phyloP scores from a whole-genome alignment of 2,329 filamentous ascomycete species.

The Ustilaginoidea virens region DNA sequence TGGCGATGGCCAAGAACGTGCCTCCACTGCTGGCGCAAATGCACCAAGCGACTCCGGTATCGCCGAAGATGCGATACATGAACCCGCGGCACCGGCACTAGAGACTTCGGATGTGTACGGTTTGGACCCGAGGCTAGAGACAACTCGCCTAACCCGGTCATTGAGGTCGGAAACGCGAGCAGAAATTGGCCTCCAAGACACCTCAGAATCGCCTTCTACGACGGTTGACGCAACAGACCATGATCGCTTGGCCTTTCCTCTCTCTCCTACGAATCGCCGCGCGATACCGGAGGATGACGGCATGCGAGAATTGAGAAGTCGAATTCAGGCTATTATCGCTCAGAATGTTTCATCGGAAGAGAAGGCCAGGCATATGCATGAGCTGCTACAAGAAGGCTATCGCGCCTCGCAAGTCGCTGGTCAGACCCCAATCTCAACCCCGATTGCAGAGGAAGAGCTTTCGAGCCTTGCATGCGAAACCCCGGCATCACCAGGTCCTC shows the following conservation, averaged over 20 bases:
- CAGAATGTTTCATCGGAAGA: slow-evolving; percentile 41
- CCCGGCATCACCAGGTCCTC: slow-evolving; percentile 25
- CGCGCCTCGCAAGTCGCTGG: slow-evolving; percentile 15
- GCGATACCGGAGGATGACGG: slow-evolving; percentile 63
- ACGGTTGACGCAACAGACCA: slow-evolving; percentile 11
- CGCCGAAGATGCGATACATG: slow-evolving; percentile 7
- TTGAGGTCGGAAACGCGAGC: slow-evolving; percentile 17
- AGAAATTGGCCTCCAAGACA: slow-evolving; percentile 18
- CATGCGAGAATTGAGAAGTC: slow-evolving; percentile 49
- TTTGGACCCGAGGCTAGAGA: slow-evolving; percentile 10
- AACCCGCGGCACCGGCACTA: background rate
- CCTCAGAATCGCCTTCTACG: slow-evolving; percentile 7
- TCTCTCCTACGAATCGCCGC: slow-evolving; percentile 14
- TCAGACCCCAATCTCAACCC: slow-evolving; percentile 4
- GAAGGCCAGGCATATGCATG: slow-evolving; percentile 59
- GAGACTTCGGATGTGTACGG: background rate
- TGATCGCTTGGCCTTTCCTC: slow-evolving; percentile 18
- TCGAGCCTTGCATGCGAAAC: slow-evolving; percentile 21
- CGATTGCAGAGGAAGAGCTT: slow-evolving; percentile 7
- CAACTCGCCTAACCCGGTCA: slow-evolving; percentile 12
- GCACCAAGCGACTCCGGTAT: slow-evolving; percentile 14
- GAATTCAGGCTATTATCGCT: slow-evolving; percentile 54
- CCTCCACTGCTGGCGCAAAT: slow-evolving; percentile 7
- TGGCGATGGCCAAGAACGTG: slow-evolving; percentile 17
- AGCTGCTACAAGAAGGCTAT: slow-evolving; percentile 55